Conservation (phyloP, 106 monocot genomes). For the Dactylorhiza incarnata region DNA sequence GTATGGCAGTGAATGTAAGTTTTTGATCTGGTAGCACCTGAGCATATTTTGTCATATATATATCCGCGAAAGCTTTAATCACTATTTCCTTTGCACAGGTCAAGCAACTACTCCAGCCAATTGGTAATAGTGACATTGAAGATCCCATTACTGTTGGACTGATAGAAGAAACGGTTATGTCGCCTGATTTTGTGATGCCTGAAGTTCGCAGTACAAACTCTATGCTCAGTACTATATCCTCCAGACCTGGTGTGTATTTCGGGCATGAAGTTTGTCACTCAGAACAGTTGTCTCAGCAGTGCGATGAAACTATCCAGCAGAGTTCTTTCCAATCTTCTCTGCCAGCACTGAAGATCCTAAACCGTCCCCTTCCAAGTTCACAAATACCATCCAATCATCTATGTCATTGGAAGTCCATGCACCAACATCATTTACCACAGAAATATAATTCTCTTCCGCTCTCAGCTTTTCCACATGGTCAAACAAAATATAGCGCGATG, state of each 20-base stretch:
- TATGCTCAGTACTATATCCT: slow-evolving; percentile 16
- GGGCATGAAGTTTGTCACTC: slow-evolving; percentile 34
- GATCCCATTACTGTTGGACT: slow-evolving; percentile 19
- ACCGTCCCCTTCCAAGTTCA: slow-evolving; percentile 13
- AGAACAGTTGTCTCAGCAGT: slow-evolving; percentile 50
- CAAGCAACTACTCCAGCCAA: slow-evolving; percentile 27
- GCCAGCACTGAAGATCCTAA: slow-evolving; percentile 36
- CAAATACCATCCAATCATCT: slow-evolving; percentile 39
- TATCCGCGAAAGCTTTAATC: neutral
- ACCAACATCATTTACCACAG: slow-evolving; percentile 36
- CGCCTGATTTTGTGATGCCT: slow-evolving; percentile 25
- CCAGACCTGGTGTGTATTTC: slow-evolving; percentile 35
- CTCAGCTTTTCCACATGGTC: slow-evolving; percentile 30
- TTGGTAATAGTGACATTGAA: slow-evolving; percentile 28
- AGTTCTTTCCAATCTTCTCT: slow-evolving; percentile 28
- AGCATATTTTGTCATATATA: neutral
- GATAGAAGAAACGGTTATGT: slow-evolving; percentile 29
- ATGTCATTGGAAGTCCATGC: slow-evolving; percentile 29
- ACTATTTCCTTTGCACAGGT: slow-evolving; percentile 21
- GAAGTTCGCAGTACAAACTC: slow-evolving; percentile 34
- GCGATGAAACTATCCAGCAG: slow-evolving; percentile 30
- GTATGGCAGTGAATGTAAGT: slow-evolving; percentile 46
- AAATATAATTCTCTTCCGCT: slow-evolving; percentile 29
- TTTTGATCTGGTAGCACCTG: neutral
- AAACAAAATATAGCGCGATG: slow-evolving; percentile 27